These are phyloP conservation scores for Solanum etuberosum DNA, from an alignment of 257 asterid genomes.

Conservation along the genomic window DNA sequence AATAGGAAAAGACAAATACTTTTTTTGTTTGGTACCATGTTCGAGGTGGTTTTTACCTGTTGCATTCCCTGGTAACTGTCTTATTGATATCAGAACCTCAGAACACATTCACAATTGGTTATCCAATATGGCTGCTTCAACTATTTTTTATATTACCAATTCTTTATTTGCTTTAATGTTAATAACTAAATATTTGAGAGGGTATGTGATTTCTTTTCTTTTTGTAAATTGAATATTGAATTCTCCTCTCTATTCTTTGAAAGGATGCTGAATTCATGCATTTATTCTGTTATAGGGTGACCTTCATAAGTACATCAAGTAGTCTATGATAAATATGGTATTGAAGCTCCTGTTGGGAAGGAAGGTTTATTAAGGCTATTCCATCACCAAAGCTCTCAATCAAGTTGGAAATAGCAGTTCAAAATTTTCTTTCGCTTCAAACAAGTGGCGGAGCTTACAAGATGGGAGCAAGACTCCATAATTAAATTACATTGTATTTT, in stretches of 20 bases:
- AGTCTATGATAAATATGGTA: too few species aligned
- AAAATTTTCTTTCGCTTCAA: too few species aligned
- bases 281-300: conserved; percentile 60
- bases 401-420: too few species aligned
- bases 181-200: conserved; percentile 85
- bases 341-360: too few species aligned
- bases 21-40: not conserved
- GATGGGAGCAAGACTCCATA: too few species aligned
- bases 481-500: too few species aligned
- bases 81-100: not conserved
- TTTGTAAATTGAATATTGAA: not conserved
- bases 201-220: conserved; percentile 30
- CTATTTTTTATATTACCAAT: not conserved
- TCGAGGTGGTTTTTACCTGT: too few species aligned
- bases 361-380: too few species aligned
- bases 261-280: not conserved
- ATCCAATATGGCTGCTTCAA: not conserved
- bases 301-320: conserved; percentile 81
- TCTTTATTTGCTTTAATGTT: conserved; percentile 35
- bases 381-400: too few species aligned
- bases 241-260: not conserved
- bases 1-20: not conserved
- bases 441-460: too few species aligned
- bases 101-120: not conserved
- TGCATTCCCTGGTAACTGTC: not conserved